Conservation (phyloP, 305 asterid genomes). For the Petunia hybrid region DNA sequence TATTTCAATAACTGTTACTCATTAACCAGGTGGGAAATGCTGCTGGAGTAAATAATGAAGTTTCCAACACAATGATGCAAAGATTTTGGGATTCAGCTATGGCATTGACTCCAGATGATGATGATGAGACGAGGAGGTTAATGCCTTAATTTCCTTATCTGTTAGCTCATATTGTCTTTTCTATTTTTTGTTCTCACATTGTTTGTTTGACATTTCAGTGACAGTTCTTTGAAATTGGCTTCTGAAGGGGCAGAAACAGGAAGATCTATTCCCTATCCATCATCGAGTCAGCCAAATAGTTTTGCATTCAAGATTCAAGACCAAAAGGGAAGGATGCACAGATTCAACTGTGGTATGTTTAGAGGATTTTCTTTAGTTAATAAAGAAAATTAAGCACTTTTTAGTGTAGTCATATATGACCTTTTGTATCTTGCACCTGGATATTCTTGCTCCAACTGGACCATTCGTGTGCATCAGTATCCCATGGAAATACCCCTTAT, state of each 20-base stretch:
- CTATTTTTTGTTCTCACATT: conserved; percentile 38
- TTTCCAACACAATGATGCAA: conserved; percentile 85
- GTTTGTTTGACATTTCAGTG: conserved; percentile 57
- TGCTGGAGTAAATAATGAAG: conserved; percentile 74
- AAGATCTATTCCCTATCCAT: conserved; percentile 58
- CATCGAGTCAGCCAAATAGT: conserved; percentile 55
- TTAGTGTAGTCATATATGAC: conserved; percentile 2
- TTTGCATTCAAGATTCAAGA: conserved; percentile 95
- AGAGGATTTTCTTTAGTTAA: not conserved
- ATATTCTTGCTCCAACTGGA: not conserved
- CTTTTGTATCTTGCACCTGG: conserved; percentile 6
- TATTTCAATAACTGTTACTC: conserved; percentile 16
- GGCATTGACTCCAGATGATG: conserved; percentile 80
- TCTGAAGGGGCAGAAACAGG: conserved; percentile 88
- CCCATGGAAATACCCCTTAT: no score
- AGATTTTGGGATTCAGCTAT: conserved; percentile 99
- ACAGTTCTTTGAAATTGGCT: conserved; percentile 74
- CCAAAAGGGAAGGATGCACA: conserved; percentile 86
- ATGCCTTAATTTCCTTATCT: conserved; percentile 13
- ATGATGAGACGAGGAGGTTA: conserved; percentile 89
- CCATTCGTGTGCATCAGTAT: not conserved
- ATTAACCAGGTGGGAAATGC: conserved; percentile 79
- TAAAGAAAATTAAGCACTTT: not conserved
- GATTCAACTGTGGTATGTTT: conserved; percentile 82
- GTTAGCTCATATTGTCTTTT: conserved; percentile 17